Conservation (phyloP, 305 asterid genomes). For the Solanum hybrid region DNA sequence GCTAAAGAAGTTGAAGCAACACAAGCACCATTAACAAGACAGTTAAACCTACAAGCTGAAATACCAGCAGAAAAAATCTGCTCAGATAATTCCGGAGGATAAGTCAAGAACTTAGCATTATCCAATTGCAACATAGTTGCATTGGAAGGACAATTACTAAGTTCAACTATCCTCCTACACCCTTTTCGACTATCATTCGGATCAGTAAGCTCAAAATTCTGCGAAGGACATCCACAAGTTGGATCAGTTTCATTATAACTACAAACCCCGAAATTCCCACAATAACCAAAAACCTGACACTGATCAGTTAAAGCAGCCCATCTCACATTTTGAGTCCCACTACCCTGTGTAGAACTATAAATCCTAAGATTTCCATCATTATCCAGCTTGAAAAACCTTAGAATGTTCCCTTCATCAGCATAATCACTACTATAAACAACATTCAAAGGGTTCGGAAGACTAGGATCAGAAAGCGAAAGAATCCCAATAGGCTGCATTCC, state of each 20-base stretch:
- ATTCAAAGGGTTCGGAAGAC: slow-evolving; percentile 21
- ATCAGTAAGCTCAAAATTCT: slow-evolving; percentile 48
- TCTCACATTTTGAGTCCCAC: slow-evolving; percentile 27
- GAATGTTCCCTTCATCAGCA: slow-evolving; percentile 29
- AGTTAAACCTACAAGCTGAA: slow-evolving; percentile 37
- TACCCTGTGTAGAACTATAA: slow-evolving; percentile 38
- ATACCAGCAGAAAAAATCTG: slow-evolving; percentile 31
- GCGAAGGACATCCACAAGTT: slow-evolving; percentile 52
- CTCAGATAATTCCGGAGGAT: slow-evolving; percentile 25
- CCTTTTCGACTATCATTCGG: slow-evolving; percentile 40
- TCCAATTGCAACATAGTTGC: slow-evolving; percentile 40
- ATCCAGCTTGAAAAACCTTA: slow-evolving; percentile 60
- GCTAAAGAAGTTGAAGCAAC: slow-evolving; percentile 58
- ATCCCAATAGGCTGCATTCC: slow-evolving; percentile 38
- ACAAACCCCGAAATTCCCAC: slow-evolving; percentile 68
- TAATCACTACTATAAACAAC: slow-evolving; percentile 51
- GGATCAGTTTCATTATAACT: slow-evolving; percentile 40
- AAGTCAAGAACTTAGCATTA: slow-evolving; percentile 44
- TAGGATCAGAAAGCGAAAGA: slow-evolving; percentile 34
- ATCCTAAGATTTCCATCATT: slow-evolving; percentile 74
- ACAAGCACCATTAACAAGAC: slow-evolving; percentile 35
- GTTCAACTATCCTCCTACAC: slow-evolving; percentile 41
- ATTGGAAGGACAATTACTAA: slow-evolving; percentile 32
- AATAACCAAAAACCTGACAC: slow-evolving; percentile 60
- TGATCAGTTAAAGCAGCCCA: slow-evolving; percentile 75